phyloP scores from a whole-genome alignment of 768 basidiomycete species.

The Boletellus ananas region DNA sequence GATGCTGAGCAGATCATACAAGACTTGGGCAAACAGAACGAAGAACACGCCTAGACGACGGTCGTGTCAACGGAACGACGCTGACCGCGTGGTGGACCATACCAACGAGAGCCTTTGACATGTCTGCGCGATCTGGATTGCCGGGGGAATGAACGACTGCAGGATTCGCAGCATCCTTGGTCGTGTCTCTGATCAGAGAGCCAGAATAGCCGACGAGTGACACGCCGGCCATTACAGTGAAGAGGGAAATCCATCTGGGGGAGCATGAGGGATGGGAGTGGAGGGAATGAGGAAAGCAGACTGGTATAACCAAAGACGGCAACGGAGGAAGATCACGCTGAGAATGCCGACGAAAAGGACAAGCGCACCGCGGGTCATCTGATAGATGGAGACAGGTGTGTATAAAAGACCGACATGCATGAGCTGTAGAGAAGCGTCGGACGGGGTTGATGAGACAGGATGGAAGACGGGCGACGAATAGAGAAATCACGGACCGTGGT shows the following conservation, averaged over 20 bases:
- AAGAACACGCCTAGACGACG: conserved; percentile 71
- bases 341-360: conserved; percentile 92
- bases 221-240: conserved; percentile 85
- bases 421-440: conserved; percentile 37
- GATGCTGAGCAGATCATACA: conserved; percentile 48
- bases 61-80: conserved; percentile 16
- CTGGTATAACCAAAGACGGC: conserved; percentile 87
- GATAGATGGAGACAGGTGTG: conserved; percentile 96
- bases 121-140: conserved; percentile 54
- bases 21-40: conserved; percentile 90
- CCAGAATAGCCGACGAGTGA: conserved; percentile 85
- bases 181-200: conserved; percentile 75
- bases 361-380: conserved; percentile 92
- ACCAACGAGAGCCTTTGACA: conserved; percentile 75
- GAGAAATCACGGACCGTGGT: conserved; percentile 64
- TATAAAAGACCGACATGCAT: conserved; percentile 97
- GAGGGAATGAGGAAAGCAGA: conserved; percentile 30
- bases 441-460: conserved; percentile 4
- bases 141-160: conserved; percentile 19
- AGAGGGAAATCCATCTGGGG: conserved; percentile 80
- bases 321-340: conserved; percentile 85
- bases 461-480: conserved; percentile 11
- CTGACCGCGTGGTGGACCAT: conserved; percentile 12
- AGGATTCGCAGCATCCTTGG: conserved; percentile 42
- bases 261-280: conserved; percentile 1